Percentiles rank a stretch among this genome's conserved stretches.
These are phyloP conservation scores for Myxozyma geophila DNA, from an alignment of 805 yeast genomes.

Conservation along the genomic window DNA sequence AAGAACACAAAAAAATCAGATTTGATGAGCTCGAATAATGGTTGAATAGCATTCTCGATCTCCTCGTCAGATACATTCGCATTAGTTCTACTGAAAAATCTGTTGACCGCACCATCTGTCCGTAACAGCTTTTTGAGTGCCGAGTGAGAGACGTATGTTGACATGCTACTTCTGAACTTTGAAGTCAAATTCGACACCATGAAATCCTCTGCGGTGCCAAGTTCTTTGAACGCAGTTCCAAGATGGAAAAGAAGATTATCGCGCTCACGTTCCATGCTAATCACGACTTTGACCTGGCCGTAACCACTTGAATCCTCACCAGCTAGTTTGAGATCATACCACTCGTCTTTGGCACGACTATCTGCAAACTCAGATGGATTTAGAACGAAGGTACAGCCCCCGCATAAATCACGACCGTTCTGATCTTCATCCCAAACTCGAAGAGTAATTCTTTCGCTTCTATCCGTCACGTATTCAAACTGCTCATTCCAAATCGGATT, in stretches of 20 bases:
- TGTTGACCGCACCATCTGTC: background rate
- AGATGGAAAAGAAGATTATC: constrained; percentile 80
- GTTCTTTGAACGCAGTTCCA: constrained; percentile 71
- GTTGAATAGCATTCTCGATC: constrained; percentile 60
- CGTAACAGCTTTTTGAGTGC: constrained; percentile 47
- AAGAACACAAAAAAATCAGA: constrained; percentile 69
- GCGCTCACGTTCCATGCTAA: constrained; percentile 78
- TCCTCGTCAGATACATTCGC: constrained; percentile 2
- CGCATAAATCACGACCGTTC: constrained; percentile 8
- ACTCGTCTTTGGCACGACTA: constrained; percentile 9
- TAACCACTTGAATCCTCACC: constrained; percentile 57
- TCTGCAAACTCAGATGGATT: constrained; percentile 7
- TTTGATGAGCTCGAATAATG: constrained; percentile 75
- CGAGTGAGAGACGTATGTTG: constrained; percentile 58
- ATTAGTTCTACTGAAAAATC: background rate
- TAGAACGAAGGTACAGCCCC: background rate
- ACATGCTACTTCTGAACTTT: constrained; percentile 56
- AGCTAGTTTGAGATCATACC: constrained; percentile 42
- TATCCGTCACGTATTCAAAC: constrained; percentile 54
- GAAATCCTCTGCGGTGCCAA: constrained; percentile 67
- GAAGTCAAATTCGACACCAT: constrained; percentile 71
- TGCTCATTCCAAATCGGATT: constrained; percentile 90
- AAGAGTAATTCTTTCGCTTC: background rate
- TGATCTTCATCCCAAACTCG: constrained; percentile 23
- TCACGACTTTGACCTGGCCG: constrained; percentile 67